phyloP scores from a whole-genome alignment of 129 eudicot species.

The Flaveria robusta region DNA sequence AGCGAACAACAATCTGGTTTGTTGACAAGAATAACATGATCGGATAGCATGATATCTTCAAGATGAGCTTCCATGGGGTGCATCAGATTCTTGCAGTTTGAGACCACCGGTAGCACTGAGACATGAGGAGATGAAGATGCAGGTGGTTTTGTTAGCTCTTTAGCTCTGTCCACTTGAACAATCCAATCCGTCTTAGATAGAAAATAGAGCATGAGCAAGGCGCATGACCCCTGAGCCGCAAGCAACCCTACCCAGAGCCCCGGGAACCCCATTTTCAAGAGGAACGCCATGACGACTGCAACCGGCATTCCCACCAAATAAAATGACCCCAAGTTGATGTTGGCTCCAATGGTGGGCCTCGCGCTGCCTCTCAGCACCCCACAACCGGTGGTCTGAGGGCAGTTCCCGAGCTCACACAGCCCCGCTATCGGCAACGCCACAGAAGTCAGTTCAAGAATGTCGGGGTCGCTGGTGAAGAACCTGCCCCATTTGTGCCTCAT shows the following conservation, averaged over 20 bases:
- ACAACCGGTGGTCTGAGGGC: slow-evolving; percentile 75
- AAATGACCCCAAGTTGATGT: slow-evolving; percentile 61
- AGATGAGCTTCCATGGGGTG: slow-evolving; percentile 28
- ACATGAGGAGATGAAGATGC: background rate
- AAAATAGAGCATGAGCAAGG: slow-evolving; percentile 45
- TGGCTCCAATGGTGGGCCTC: slow-evolving; percentile 56
- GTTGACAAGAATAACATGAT: slow-evolving; percentile 1
- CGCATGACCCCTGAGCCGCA: slow-evolving; percentile 63
- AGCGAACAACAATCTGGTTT: slow-evolving; percentile 11
- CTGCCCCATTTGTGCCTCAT: slow-evolving; percentile 53
- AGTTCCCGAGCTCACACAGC: slow-evolving; percentile 80
- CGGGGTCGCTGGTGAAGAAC: slow-evolving; percentile 46
- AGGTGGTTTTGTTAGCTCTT: slow-evolving; percentile 40
- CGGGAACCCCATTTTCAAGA: slow-evolving; percentile 49
- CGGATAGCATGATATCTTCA: slow-evolving; percentile 27
- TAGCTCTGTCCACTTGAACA: slow-evolving; percentile 49
- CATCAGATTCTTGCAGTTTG: slow-evolving; percentile 10
- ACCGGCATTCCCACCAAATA: slow-evolving; percentile 72
- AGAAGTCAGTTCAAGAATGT: slow-evolving; percentile 45
- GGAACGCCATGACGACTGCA: slow-evolving; percentile 54
- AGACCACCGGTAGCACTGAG: background rate
- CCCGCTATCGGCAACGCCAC: slow-evolving; percentile 62
- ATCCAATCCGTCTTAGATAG: slow-evolving; percentile 63
- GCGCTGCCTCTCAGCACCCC: slow-evolving; percentile 79
- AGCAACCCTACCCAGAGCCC: slow-evolving; percentile 77